Base-by-base conservation (phyloP, 2,329 filamentous ascomycete genomes). In the Cladophialophora carrionii region DNA sequence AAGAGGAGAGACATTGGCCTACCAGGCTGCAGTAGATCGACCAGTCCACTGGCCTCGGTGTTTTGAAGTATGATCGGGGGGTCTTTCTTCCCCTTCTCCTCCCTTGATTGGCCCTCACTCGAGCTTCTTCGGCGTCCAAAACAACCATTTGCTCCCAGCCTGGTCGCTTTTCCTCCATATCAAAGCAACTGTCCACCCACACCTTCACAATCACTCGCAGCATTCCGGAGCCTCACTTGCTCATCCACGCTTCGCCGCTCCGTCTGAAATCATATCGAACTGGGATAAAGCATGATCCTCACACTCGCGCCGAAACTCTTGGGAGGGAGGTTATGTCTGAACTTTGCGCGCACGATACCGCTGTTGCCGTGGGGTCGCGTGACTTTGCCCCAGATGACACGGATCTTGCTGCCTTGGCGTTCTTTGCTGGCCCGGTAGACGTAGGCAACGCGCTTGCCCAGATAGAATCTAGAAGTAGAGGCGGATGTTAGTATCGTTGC, bases 301-400 rank as follows among this genome's bases (percentile, higher is more conserved):
- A 96, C 90, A 77, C 91, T 93, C 80, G 92, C 92, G 84, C 93
- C 92, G 86, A 98, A 97, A 79, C 91, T 92, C 86, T 93, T 93
- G 77, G 95, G 88, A 79, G 95, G 95, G 75, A 99, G 92, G 82
- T 96, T 96, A 84, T 88, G 87, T 82, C 90, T 85, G 89, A 99
- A 99, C 85, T 96, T 94, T 83, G 93, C 94, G 81, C 95, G 90
- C 80, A 99, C 95, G 78, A 97, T 91, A 78, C 95, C 95, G 75
- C 91, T 96, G 90, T 97, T 98, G 81, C 95, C 94, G 84, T 98
- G 94, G 80, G 92, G 89, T 79, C 92, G 87, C 80, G 92, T 96
- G 80, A 98, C 90, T 87, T 96, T 97, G 86, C 94, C 94, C 92
- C 93, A 98, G 86, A 98, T 97, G 76, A 98, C 90, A 79, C 94